phyloP scores from a whole-genome alignment of 768 basidiomycete species.

The Tylopilus sp. region DNA sequence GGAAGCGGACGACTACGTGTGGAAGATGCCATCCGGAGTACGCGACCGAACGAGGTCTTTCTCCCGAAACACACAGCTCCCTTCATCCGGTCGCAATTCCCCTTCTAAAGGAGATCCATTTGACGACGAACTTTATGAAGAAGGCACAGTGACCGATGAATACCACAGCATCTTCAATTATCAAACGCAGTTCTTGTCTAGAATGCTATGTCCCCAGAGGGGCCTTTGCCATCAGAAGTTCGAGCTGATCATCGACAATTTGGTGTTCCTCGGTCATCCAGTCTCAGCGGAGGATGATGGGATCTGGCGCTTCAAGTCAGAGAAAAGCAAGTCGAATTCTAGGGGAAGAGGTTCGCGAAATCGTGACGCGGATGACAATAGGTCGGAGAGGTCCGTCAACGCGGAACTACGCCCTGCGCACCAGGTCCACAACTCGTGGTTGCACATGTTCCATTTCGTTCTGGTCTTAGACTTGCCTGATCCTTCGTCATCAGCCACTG shows the following conservation, averaged over 20 bases:
- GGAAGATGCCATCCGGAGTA: slow-evolving; percentile 52
- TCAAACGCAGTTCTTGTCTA: slow-evolving; percentile 75
- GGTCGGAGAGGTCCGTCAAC: slow-evolving; percentile 31
- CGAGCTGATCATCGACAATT: slow-evolving; percentile 85
- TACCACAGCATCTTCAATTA: slow-evolving; percentile 78
- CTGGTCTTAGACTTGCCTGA: slow-evolving; percentile 88
- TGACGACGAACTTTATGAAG: slow-evolving; percentile 31
- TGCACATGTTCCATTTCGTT: slow-evolving; percentile 82
- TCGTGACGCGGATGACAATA: slow-evolving; percentile 35
- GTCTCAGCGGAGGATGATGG: slow-evolving; percentile 77
- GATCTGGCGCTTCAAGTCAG: slow-evolving; percentile 70
- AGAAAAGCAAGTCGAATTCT: slow-evolving; percentile 47
- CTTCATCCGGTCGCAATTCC: slow-evolving; percentile 50
- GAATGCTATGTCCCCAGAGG: slow-evolving; percentile 71
- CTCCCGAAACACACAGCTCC: slow-evolving; percentile 40
- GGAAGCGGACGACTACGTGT: slow-evolving; percentile 51
- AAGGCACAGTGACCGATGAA: slow-evolving; percentile 40
- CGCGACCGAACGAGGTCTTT: slow-evolving; percentile 54
- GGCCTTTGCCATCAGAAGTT: slow-evolving; percentile 92
- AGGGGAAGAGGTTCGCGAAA: slow-evolving; percentile 57
- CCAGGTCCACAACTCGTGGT: slow-evolving; percentile 42
- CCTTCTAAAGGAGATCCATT: slow-evolving; percentile 44
- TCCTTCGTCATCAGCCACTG: slow-evolving; percentile 78
- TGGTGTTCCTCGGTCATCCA: slow-evolving; percentile 93
- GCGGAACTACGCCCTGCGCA: slow-evolving; percentile 30